A percentile compares a stretch with the other conserved stretches of the same genome.
phyloP scores from a whole-genome alignment of 805 yeast species.

The Wickerhamomyces canadensis region DNA sequence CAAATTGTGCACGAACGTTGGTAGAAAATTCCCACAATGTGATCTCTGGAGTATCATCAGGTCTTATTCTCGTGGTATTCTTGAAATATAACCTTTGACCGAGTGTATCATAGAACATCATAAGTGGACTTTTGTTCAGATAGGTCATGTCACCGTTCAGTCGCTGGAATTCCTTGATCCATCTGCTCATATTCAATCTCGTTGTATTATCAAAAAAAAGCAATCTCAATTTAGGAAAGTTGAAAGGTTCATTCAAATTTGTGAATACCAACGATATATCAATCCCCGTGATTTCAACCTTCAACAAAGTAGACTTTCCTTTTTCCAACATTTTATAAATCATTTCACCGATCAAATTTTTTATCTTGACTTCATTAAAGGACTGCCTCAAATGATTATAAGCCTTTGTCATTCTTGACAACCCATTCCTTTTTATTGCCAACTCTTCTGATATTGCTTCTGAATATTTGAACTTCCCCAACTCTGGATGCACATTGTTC shows the following conservation, averaged over 20 bases:
- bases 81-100: constrained; percentile 12
- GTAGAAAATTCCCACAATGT: constrained; percentile 5
- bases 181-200: constrained; percentile 10
- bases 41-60: constrained; percentile 2
- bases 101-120: constrained; percentile 17
- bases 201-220: constrained; percentile 24
- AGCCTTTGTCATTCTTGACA: background rate
- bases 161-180: constrained; percentile 18
- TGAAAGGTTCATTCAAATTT: background rate
- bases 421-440: background rate
- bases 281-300: constrained; percentile 17
- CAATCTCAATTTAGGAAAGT: constrained; percentile 18
- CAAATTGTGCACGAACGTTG: constrained; percentile 4
- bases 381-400: background rate
- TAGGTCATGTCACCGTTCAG: constrained; percentile 8
- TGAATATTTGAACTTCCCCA: constrained; percentile 2
- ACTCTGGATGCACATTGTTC: constrained; percentile 10
- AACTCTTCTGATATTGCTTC: constrained; percentile 4
- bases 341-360: constrained; percentile 2
- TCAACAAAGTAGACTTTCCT: constrained; percentile 3
- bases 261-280: constrained; percentile 18
- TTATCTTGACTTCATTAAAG: background rate
- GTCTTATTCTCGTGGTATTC: background rate
- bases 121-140: constrained; percentile 7
- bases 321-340: constrained; percentile 4